phyloP scores from a whole-genome alignment of 768 basidiomycete genomes.

The Lyophyllum decastes region DNA sequence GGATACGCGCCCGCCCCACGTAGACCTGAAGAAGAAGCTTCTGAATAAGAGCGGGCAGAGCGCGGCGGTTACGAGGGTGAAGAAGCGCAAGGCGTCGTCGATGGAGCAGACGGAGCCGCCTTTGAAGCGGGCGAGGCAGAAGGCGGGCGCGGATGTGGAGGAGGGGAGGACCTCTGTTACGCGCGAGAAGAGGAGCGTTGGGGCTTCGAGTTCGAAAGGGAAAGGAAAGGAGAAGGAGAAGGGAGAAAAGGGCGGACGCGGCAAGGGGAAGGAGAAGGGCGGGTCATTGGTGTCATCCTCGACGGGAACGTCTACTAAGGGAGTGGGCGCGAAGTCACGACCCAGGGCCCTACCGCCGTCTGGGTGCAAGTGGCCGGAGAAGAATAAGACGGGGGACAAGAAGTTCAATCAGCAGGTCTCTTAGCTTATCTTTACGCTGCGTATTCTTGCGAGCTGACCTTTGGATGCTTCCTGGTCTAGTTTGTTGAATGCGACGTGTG shows the following conservation, averaged over 20 bases:
- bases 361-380: conserved; percentile 27
- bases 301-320: conserved; percentile 6
- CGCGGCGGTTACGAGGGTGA: conserved; percentile 31
- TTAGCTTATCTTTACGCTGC: not conserved
- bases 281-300: not conserved
- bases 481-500: conserved; percentile 25
- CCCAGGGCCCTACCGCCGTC: not conserved
- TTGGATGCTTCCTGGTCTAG: conserved; percentile 16
- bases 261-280: not conserved
- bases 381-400: conserved; percentile 20
- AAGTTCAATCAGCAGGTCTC: conserved; percentile 33
- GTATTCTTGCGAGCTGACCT: not conserved
- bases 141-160: not conserved
- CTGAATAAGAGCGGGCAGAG: conserved; percentile 17
- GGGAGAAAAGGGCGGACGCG: not conserved
- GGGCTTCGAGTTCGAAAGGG: conserved; percentile 1
- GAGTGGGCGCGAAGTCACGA: conserved; percentile 9
- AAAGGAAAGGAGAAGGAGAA: conserved; percentile 9
- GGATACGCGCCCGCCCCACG: not conserved
- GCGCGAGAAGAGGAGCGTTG: not conserved
- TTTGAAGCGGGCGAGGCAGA: conserved; percentile 28
- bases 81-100: conserved; percentile 28
- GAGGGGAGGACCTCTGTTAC: not conserved
- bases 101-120: conserved; percentile 27
- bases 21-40: conserved; percentile 15